A percentile compares a stretch with the other conserved stretches of the same genome.
phyloP scores from a whole-genome alignment of 495 filamentous ascomycete species.

The Penicillium coprophilum region DNA sequence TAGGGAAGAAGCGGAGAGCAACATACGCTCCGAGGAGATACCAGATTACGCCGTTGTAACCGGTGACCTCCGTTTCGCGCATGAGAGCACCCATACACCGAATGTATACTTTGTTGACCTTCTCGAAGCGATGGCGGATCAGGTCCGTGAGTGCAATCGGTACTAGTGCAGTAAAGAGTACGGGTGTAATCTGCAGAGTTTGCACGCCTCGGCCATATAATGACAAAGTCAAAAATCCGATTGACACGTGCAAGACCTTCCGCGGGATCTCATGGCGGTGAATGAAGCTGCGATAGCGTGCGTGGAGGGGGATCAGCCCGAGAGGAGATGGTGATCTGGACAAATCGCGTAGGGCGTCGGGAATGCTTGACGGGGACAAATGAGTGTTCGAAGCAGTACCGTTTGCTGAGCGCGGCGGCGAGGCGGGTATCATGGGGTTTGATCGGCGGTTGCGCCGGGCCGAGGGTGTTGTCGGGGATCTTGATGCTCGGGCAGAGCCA shows the following conservation, averaged over 20 bases:
- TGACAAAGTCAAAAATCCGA: slow-evolving; percentile 86
- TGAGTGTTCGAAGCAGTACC: slow-evolving; percentile 60
- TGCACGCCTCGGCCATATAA: slow-evolving; percentile 78
- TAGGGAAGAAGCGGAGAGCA: slow-evolving; percentile 83
- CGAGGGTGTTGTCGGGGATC: slow-evolving; percentile 32
- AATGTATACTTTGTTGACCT: slow-evolving; percentile 87
- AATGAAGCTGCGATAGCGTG: slow-evolving; percentile 49
- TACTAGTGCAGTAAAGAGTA: slow-evolving; percentile 77
- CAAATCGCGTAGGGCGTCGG: slow-evolving; percentile 66
- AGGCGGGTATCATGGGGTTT: slow-evolving; percentile 46
- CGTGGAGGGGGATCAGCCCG: slow-evolving; percentile 92
- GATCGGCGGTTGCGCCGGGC: slow-evolving; percentile 37
- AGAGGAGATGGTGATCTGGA: slow-evolving; percentile 88
- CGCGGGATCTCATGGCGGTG: slow-evolving; percentile 52
- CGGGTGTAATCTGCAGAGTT: slow-evolving; percentile 72
- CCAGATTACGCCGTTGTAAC: slow-evolving; percentile 96
- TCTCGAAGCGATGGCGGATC: slow-evolving; percentile 73
- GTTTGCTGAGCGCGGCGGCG: slow-evolving; percentile 38
- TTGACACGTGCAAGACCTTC: slow-evolving; percentile 71
- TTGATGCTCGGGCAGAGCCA: slow-evolving; percentile 12
- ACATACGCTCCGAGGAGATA: slow-evolving; percentile 89
- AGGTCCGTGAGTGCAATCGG: slow-evolving; percentile 84
- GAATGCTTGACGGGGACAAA: slow-evolving; percentile 61
- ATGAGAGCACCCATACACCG: slow-evolving; percentile 81
- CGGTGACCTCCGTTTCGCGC: slow-evolving; percentile 89